Evolutionary conservation across 1,139 yeast genomes (phyloP).

Genomic region (Saccharomyces hybrid): DNA sequence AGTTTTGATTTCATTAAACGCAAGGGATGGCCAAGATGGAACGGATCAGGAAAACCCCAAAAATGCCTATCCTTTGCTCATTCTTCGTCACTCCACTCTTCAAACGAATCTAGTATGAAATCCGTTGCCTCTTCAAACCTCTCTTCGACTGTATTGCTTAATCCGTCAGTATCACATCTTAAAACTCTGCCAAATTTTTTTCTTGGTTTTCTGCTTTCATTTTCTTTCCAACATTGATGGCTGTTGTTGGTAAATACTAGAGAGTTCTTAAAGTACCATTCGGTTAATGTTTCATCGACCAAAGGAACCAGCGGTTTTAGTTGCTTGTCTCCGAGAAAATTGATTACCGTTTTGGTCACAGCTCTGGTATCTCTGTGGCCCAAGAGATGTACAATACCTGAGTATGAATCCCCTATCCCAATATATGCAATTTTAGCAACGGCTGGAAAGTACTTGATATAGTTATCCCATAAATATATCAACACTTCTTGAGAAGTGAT

Average conservation of each 20-base stretch:
- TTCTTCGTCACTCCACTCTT: conserved; percentile 36
- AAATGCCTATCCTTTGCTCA: conserved; percentile 4
- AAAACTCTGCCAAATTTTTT: conserved; percentile 85
- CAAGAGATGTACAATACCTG: conserved; percentile 76
- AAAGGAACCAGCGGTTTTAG: conserved; percentile 75
- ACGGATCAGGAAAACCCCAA: not conserved
- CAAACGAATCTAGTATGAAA: conserved; percentile 67
- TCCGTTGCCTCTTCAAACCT: conserved; percentile 80
- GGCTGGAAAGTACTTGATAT: conserved; percentile 61
- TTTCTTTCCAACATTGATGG: conserved; percentile 70
- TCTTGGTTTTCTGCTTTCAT: conserved; percentile 65
- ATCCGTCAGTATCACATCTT: conserved; percentile 61
- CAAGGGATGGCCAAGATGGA: not conserved
- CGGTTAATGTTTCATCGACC: conserved; percentile 73
- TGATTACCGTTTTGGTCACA: conserved; percentile 66
- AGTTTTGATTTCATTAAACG: not conserved
- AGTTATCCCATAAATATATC: conserved; percentile 84
- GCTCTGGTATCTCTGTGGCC: conserved; percentile 69
- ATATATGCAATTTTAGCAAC: conserved; percentile 67
- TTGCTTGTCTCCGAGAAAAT: conserved; percentile 57
- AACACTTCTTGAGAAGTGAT: conserved; percentile 70
- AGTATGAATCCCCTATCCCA: conserved; percentile 86
- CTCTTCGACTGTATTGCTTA: conserved; percentile 72
- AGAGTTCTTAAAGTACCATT: conserved; percentile 87
- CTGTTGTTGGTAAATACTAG: conserved; percentile 67